Evolutionary conservation across 129 eudicot genomes (phyloP), one percentile per base, ranked within the genome.

Genomic region (Chrysanthemum lavandulifolium): DNA sequence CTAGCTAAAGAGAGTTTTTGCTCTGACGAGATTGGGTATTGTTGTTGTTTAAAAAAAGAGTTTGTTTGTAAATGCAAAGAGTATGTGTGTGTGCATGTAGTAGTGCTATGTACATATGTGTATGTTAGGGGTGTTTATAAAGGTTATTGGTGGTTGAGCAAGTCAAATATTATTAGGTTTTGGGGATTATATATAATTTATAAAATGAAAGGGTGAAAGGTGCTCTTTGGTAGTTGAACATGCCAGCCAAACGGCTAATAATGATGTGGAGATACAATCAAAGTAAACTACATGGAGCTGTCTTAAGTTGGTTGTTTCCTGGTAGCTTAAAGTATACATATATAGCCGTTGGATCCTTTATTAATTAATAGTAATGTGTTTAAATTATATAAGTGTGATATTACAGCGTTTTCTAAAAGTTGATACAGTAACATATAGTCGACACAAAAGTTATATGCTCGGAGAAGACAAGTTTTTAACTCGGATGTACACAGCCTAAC

Each of bases 191-290:
- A 40, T 11, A 19, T 15, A 54, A 14, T 43, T 12, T 14, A 10
- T 10, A 43, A 43, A 10, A 52, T 62, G 49, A 51, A 6, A 49
- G 10, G 47, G 27, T 68, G 78, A 75, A 80, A 80, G 72, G 73
- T 58, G 68, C 57, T n/a, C 40, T 75, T 75, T 73, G 83, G 82
- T 66, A 10, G 64, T 13, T 61, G 77, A 61, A 73, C n/a, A 53
- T 74, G 85, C 81, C 79, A 76, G 73, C 78, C 81, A 77, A 78
- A 86, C 87, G 85, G 85, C 89, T 82, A 85, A 72, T 65, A 68
- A 48, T 61, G 58, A 47, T 76, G 68, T 51, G 16, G 31, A 36
- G 63, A 61, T 64, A 49, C 49, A 55, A 21, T 61, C 78, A 75
- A 74, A 61, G 73, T 48, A 71, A 68, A 25, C 67, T 50, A 57